Evolutionary conservation across 2,329 filamentous ascomycete species (phyloP).

Genomic region (Ophiostoma himal-ulmi): DNA sequence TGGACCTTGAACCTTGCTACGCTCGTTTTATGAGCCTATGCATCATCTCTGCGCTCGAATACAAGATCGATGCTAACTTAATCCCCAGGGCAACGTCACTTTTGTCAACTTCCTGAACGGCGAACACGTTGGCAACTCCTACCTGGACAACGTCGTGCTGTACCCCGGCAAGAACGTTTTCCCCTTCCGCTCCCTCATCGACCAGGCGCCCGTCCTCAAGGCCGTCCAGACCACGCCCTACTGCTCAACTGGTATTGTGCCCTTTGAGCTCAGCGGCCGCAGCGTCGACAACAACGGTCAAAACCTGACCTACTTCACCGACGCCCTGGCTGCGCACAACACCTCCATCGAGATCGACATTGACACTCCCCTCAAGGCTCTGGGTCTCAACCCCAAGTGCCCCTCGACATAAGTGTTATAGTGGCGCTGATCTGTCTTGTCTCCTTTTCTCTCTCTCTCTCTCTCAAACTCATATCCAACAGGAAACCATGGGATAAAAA

Average conservation of each 20-base stretch:
- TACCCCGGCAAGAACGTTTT: constrained; percentile 54
- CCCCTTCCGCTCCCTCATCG: constrained; percentile 48
- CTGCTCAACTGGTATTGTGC: constrained; percentile 51
- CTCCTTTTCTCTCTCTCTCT: not conserved
- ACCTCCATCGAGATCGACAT: constrained; percentile 50
- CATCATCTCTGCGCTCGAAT: too few species aligned
- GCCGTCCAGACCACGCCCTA: constrained; percentile 40
- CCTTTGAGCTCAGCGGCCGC: constrained; percentile 50
- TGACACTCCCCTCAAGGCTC: constrained; percentile 37
- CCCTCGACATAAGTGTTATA: not conserved
- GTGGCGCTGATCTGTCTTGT: not conserved
- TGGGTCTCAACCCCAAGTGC: constrained; percentile 31
- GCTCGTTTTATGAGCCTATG: not conserved
- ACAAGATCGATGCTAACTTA: not conserved
- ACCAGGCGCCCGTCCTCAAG: constrained; percentile 45
- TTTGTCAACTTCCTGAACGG: constrained; percentile 54
- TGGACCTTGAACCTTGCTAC: not conserved
- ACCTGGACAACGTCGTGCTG: constrained; percentile 54
- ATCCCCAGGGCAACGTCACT: constrained; percentile 52
- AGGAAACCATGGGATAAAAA: constrained; percentile 5
- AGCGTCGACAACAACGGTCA: constrained; percentile 48
- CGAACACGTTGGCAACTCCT: constrained; percentile 48
- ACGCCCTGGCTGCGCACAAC: constrained; percentile 47
- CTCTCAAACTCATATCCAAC: not conserved
- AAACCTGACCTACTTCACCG: constrained; percentile 50